A percentile compares a stretch with the other conserved stretches of the same genome.
Evolutionary conservation across 1,284 basidiomycete species (phyloP).

Genomic region (Naganishia sp.): DNA sequence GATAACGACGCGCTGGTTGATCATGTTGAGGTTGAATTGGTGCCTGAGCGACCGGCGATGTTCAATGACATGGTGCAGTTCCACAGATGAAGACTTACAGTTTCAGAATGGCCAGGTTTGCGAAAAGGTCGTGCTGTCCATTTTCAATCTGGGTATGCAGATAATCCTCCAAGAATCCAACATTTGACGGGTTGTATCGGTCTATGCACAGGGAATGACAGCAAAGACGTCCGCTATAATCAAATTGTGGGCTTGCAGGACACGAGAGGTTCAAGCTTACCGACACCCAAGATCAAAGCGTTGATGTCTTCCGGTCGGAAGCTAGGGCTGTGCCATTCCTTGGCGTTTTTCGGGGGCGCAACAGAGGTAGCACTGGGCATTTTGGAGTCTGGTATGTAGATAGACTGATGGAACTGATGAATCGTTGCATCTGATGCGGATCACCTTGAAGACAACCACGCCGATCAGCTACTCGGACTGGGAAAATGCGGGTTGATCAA

Average conservation of each 20-base stretch:
- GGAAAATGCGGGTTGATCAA: constrained; percentile 18
- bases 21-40: constrained; percentile 92
- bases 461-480: background rate
- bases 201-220: constrained; percentile 58
- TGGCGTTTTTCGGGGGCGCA: constrained; percentile 44
- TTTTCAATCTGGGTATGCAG: constrained; percentile 86
- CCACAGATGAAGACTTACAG: constrained; percentile 57
- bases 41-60: constrained; percentile 62
- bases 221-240: background rate
- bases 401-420: too few relatives aligned
- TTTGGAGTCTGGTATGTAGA: constrained; percentile 17
- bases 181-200: constrained; percentile 93
- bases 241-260: background rate
- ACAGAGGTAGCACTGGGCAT: constrained; percentile 43
- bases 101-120: constrained; percentile 80
- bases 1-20: constrained; percentile 88
- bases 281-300: constrained; percentile 86
- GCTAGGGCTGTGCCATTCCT: constrained; percentile 60
- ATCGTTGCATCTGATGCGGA: too few relatives aligned
- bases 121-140: constrained; percentile 88
- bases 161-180: constrained; percentile 90
- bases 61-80: background rate
- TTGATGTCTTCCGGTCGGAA: constrained; percentile 82
- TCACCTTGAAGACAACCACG: too few relatives aligned
- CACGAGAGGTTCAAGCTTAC: constrained; percentile 57